Base-by-base conservation (phyloP, 129 eudicot species). In the sunflower (Helianthus annuus) region DNA sequence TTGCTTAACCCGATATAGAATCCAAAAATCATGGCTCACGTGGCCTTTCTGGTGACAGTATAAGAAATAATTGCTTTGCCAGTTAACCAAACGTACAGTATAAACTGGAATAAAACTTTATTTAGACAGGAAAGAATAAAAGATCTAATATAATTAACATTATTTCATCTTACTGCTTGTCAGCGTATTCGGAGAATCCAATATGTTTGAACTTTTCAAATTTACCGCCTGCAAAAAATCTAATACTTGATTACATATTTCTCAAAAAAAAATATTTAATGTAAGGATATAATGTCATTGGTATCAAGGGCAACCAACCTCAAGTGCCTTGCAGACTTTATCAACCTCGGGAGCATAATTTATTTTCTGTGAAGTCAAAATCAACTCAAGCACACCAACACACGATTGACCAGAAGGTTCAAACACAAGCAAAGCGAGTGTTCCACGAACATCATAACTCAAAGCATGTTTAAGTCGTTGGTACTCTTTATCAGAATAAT, bases 281-380 rank as follows among this genome's bases (percentile, higher is more conserved):
- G 32, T 40, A 49, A 36, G 60, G 10, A 34, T 52, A 58, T 58
- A 58, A 58, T 8, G 8, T 11, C n/a, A 58, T 59, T 4, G 17
- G 65, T 10, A 59, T 12, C 44, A 58, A 58, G 64, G 40, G 51
- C 17, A 72, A 61, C 77, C 69, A 72, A 95, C 97, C 99, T 95
- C 99, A 79, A 95, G 96, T 46, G 99, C 99, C 82, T 90, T 95
- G 89, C 99, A 95, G 46, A 95, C 97, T 95, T 90, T 95, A 80
- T 95, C 97, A 71, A 95, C 97, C 84, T 95, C 99, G n/a, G 99
- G 94, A 55, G 97, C 97, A 83, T 91, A 95, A 80, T 95, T 90
- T 53, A 95, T 91, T 77, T 85, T 90, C 90, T 86, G 96, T 59
- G 93, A 84, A 72, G 93, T 90, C 94, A 90, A 84, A 71, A 95